These are phyloP conservation scores for Hypoxylon rubiginosum DNA, from an alignment of 2,329 filamentous ascomycete species.

Conservation along the genomic window DNA sequence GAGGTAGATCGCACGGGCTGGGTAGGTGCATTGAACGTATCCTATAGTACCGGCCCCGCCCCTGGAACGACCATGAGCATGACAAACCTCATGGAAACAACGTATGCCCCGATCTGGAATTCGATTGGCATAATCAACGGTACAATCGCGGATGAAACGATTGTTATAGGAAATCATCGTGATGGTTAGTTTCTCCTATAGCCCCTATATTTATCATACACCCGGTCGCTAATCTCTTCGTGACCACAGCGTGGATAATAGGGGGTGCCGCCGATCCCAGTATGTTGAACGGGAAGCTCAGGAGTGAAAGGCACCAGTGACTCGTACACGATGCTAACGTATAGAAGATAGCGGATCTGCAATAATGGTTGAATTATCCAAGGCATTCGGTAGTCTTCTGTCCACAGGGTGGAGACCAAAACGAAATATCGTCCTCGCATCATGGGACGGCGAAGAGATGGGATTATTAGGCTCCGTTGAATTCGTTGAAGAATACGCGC, in stretches of 20 bases:
- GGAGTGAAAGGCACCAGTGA: background rate
- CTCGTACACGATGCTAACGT: background rate
- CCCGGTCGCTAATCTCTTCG: background rate
- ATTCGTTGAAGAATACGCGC: slow-evolving; percentile 86
- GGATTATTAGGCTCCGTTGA: slow-evolving; percentile 85
- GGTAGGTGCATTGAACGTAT: slow-evolving; percentile 65
- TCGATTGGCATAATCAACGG: slow-evolving; percentile 87
- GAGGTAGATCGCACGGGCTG: slow-evolving; percentile 73
- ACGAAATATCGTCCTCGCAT: slow-evolving; percentile 82
- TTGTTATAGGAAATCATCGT: slow-evolving; percentile 84
- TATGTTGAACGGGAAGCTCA: background rate
- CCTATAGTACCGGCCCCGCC: slow-evolving; percentile 60
- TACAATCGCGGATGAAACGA: slow-evolving; percentile 78
- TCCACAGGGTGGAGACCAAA: slow-evolving; percentile 83
- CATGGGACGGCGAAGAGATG: slow-evolving; percentile 82
- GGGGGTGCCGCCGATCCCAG: slow-evolving; percentile 87
- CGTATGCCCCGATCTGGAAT: slow-evolving; percentile 79
- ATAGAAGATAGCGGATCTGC: slow-evolving; percentile 76
- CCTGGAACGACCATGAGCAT: slow-evolving; percentile 73
- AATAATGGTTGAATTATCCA: slow-evolving; percentile 79
- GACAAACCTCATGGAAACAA: slow-evolving; percentile 77
- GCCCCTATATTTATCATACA: background rate
- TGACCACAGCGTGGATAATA: slow-evolving; percentile 74
- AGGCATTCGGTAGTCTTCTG: slow-evolving; percentile 77
- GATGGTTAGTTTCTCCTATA: slow-evolving; percentile 60